Conservation (phyloP, 1,284 basidiomycete genomes). For the Jaminaea rosea region DNA sequence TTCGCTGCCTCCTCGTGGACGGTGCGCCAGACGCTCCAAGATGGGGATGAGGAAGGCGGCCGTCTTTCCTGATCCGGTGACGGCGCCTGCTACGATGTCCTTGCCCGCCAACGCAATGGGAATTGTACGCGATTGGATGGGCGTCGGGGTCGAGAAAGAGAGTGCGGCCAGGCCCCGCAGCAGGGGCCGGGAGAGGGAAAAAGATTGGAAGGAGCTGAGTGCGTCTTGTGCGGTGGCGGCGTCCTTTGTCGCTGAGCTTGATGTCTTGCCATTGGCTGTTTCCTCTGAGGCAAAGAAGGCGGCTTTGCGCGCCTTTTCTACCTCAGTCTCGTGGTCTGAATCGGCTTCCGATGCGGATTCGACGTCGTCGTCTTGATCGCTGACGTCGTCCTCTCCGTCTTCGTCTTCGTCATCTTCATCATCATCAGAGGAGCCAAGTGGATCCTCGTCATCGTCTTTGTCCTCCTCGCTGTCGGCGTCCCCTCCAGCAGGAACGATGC, state of each 20-base stretch:
- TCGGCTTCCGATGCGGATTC: slow-evolving; percentile 3
- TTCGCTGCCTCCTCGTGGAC: slow-evolving; percentile 7
- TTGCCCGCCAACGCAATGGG: slow-evolving; percentile 86
- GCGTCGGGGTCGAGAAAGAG: slow-evolving; percentile 76
- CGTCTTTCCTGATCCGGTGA: slow-evolving; percentile 93
- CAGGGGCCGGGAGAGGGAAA: slow-evolving; percentile 81
- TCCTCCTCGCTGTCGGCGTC: slow-evolving; percentile 41
- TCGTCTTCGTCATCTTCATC: slow-evolving; percentile 45
- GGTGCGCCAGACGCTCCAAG: slow-evolving; percentile 64
- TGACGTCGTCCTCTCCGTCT: slow-evolving; percentile 40
- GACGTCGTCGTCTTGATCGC: slow-evolving; percentile 24
- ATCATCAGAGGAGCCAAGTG: slow-evolving; percentile 7
- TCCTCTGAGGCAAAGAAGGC: slow-evolving; percentile 40
- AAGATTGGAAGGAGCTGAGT: slow-evolving; percentile 59
- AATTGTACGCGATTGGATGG: slow-evolving; percentile 85
- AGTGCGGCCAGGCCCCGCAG: slow-evolving; percentile 75
- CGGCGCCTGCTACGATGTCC: slow-evolving; percentile 86
- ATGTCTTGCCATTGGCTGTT: slow-evolving; percentile 1
- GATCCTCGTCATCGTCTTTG: slow-evolving; percentile 36
- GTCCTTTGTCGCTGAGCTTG: slow-evolving; percentile 3
- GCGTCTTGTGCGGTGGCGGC: slow-evolving; percentile 12
- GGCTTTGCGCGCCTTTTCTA: slow-evolving; percentile 34
- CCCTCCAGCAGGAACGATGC: slow-evolving; percentile 8
- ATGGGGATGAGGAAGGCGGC: slow-evolving; percentile 92
- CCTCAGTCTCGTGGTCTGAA: slow-evolving; percentile 21